Evolutionary conservation across 2,329 filamentous ascomycete species (phyloP).

Genomic region (Capronia coronata): DNA sequence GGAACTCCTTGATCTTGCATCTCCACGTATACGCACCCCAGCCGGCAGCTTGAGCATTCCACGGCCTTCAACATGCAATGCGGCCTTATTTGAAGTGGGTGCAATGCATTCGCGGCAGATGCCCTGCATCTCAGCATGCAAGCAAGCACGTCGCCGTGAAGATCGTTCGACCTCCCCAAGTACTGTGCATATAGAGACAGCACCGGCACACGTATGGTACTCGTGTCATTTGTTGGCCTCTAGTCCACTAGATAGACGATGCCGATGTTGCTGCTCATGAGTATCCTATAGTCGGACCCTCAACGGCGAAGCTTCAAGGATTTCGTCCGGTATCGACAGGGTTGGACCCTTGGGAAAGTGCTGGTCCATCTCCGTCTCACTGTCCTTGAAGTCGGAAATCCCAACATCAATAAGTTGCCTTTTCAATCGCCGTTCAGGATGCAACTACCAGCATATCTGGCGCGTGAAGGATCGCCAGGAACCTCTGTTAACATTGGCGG

Average conservation of each 20-base stretch:
- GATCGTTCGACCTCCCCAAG: conserved; percentile 7
- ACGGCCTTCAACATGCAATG: conserved; percentile 20
- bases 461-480: too few species aligned
- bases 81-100: conserved; percentile 23
- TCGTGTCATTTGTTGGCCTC: background rate
- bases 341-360: too few species aligned
- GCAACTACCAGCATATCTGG: too few species aligned
- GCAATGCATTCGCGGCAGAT: conserved; percentile 18
- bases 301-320: too few species aligned
- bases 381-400: too few species aligned
- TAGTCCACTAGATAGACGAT: background rate
- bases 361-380: too few species aligned
- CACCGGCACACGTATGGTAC: background rate
- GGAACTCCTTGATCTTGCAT: conserved; percentile 14
- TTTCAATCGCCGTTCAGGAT: too few species aligned
- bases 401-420: too few species aligned
- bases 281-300: too few species aligned
- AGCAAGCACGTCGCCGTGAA: conserved; percentile 11
- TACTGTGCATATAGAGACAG: background rate
- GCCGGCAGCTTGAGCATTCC: conserved; percentile 7
- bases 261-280: too few species aligned
- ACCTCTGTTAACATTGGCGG: too few species aligned
- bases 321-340: too few species aligned
- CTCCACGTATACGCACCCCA: conserved; percentile 5
- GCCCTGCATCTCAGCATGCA: conserved; percentile 24